Percentiles rank a stretch among this genome's conserved stretches.
These are phyloP conservation scores for Blastobotrys aristatus DNA, from an alignment of 1,139 yeast species.

Conservation along the genomic window DNA sequence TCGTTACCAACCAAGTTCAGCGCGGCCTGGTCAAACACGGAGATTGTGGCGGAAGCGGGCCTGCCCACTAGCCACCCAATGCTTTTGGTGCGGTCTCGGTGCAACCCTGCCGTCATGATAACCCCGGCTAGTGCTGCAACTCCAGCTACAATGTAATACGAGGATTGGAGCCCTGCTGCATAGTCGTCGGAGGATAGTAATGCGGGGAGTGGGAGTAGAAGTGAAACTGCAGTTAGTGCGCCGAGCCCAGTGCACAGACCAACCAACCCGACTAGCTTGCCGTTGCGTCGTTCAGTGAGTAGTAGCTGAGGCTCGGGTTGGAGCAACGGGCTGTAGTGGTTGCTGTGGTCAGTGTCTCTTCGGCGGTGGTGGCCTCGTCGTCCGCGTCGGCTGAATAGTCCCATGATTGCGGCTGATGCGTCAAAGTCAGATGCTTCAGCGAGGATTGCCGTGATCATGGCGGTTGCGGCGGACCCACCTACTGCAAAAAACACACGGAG, in stretches of 20 bases:
- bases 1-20: slow-evolving; percentile 20
- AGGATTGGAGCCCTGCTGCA: slow-evolving; percentile 41
- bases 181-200: slow-evolving; percentile 42
- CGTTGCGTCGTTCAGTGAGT: slow-evolving; percentile 35
- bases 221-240: slow-evolving; percentile 57
- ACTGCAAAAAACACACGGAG: slow-evolving; percentile 54
- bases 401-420: not conserved
- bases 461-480: slow-evolving; percentile 49
- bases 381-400: not conserved
- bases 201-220: slow-evolving; percentile 69
- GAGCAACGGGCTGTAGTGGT: slow-evolving; percentile 8
- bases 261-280: slow-evolving; percentile 54
- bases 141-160: slow-evolving; percentile 48
- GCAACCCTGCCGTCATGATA: slow-evolving; percentile 43
- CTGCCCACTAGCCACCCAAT: slow-evolving; percentile 28
- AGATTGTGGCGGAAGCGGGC: slow-evolving; percentile 15
- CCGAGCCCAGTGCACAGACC: slow-evolving; percentile 66
- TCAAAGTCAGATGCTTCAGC: slow-evolving; percentile 48
- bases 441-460: slow-evolving; percentile 47
- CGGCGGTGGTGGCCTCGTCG: not conserved
- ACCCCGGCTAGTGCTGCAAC: slow-evolving; percentile 39
- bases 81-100: slow-evolving; percentile 40
- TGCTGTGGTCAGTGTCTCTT: not conserved
- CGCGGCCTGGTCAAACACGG: slow-evolving; percentile 31
- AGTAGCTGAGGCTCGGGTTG: slow-evolving; percentile 8